phyloP scores from a whole-genome alignment of 495 filamentous ascomycete genomes.

The Amorphotheca resinae region DNA sequence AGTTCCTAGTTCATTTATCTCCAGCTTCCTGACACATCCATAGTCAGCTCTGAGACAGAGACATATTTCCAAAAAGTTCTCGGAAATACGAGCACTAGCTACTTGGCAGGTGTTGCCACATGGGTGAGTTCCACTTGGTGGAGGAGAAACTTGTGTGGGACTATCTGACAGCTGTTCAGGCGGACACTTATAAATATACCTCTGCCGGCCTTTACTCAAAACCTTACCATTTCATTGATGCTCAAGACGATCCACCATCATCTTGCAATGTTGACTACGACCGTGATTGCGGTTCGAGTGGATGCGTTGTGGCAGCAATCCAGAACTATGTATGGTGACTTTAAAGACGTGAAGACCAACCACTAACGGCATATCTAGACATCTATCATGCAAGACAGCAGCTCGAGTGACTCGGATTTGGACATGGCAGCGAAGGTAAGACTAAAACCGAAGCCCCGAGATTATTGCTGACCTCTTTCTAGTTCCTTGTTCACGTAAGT shows the following conservation, averaged over 20 bases:
- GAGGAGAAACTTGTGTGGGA: background rate
- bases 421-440: slow-evolving; percentile 11
- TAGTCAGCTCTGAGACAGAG: background rate
- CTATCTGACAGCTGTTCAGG: slow-evolving; percentile 1
- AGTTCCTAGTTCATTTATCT: background rate
- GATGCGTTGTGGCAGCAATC: slow-evolving; percentile 50
- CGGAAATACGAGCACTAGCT: slow-evolving; percentile 28
- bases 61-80: slow-evolving; percentile 23
- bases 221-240: slow-evolving; percentile 51
- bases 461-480: background rate
- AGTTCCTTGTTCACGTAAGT: slow-evolving; percentile 21
- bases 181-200: slow-evolving; percentile 40
- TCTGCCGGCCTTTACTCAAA: slow-evolving; percentile 39
- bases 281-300: slow-evolving; percentile 44
- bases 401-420: slow-evolving; percentile 8
- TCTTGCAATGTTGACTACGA: slow-evolving; percentile 42
- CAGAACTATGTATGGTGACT: slow-evolving; percentile 39
- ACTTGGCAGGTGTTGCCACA: slow-evolving; percentile 38
- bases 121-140: slow-evolving; percentile 25
- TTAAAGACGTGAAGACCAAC: background rate
- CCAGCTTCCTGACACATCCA: background rate
- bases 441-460: background rate
- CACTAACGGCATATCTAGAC: slow-evolving; percentile 4
- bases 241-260: slow-evolving; percentile 46
- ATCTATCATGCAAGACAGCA: slow-evolving; percentile 4